phyloP scores from a whole-genome alignment of 2,329 filamentous ascomycete genomes.

The Lomentospora prolificans region DNA sequence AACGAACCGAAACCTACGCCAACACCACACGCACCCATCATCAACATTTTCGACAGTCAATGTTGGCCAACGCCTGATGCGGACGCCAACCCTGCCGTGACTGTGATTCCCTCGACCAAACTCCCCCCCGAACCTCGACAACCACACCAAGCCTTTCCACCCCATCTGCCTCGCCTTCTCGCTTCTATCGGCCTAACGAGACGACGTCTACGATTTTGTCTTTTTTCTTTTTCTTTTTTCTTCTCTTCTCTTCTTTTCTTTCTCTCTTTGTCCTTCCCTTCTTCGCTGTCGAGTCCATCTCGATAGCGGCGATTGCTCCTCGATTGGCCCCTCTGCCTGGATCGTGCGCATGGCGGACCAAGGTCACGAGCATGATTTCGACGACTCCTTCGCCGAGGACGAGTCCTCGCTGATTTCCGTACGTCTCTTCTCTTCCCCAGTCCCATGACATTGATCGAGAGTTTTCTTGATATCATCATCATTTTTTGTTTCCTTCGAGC shows the following conservation, averaged over 20 bases:
- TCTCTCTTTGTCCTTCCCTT: background rate
- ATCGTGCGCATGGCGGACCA: constrained; percentile 7
- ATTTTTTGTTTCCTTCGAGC: background rate
- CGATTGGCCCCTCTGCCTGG: background rate
- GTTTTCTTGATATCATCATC: background rate
- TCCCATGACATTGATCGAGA: background rate
- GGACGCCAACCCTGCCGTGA: too few relatives aligned
- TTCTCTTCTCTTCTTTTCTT: background rate
- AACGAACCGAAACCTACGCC: too few relatives aligned
- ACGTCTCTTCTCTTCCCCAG: constrained; percentile 4
- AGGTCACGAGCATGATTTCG: constrained; percentile 6
- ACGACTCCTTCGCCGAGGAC: constrained; percentile 10
- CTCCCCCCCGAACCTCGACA: too few relatives aligned
- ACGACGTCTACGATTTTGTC: background rate
- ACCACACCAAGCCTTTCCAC: too few relatives aligned
- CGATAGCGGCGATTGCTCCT: background rate
- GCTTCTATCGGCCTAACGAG: too few relatives aligned
- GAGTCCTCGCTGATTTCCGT: constrained; percentile 13
- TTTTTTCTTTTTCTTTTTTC: constrained; percentile 6
- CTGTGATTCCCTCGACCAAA: too few relatives aligned
- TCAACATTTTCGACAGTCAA: too few relatives aligned
- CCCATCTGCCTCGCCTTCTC: too few relatives aligned
- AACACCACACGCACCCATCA: too few relatives aligned
- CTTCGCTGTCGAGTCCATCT: background rate
- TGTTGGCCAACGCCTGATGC: too few relatives aligned